Evolutionary conservation across 208 protist genomes (phyloP), one percentile per base, ranked within the genome.

Genomic region (Tritrichomonas foetus): DNA sequence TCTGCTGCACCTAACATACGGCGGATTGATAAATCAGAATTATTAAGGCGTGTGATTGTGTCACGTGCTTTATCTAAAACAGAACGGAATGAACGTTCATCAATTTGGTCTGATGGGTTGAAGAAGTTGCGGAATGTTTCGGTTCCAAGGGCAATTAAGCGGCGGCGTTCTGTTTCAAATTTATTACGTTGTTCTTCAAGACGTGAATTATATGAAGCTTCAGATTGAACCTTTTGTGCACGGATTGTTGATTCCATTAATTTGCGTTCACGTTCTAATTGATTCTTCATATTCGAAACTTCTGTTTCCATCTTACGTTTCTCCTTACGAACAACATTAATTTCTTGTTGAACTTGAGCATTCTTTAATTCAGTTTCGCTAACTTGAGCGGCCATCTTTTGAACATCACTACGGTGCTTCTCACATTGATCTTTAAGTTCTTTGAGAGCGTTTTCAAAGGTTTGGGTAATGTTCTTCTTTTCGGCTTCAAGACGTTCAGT

Each of bases 81-180:
- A 14, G 1, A 9, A 22, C 20, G 44, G 47, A 89, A 89, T 44
- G 25, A 53, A 57, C 47, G 33, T 30, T 89, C 78, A 57, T 50
- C 44, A 47, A 89, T 53, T 9, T 61, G 44, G 33, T 44, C 41
- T 5, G 47, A 53, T 57, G 78, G 78, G 41, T 57, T 53, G 47
- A 61, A 89, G 47, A 61, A 89, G 47, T 39, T 57, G 14, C 47
- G 44, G 30, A 89, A 89, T 57, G 78, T 47, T 89, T 89, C 78
- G 33, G 47, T 49, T 27, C 20, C 47, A n/a, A 61, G 39, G 20
- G 78, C 27, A 50, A 39, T 57, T 20, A 89, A 53, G 1, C 30
- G 33, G 2, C 47, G 25, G 2, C 11, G 5, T 39, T 57, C 47
- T 27, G 27, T 89, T 57, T 89, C 47, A 39, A 53, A 27, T 33